Evolutionary conservation across 2,329 filamentous ascomycete species (phyloP).

Genomic region (Penicillium fuscoglaucum): DNA sequence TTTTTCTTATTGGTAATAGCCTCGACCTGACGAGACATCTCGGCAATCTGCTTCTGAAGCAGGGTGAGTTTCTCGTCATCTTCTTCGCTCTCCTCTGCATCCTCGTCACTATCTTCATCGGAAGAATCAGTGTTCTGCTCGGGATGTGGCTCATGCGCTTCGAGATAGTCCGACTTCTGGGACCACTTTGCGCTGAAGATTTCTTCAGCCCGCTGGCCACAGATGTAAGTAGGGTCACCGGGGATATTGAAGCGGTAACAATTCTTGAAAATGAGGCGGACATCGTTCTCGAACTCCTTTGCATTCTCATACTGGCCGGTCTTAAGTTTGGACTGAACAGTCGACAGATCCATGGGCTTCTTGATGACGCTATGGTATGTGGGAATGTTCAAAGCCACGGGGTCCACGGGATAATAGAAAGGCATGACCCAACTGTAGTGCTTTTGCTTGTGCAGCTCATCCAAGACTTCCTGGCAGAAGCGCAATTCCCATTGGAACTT

Average conservation of each 20-base stretch:
- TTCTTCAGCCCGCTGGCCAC: conserved; percentile 71
- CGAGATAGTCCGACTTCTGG: conserved; percentile 78
- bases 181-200: conserved; percentile 75
- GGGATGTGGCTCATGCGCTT: conserved; percentile 67
- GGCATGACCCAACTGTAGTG: conserved; percentile 67
- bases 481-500: conserved; percentile 84
- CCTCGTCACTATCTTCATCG: conserved; percentile 71
- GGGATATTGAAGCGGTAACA: conserved; percentile 89
- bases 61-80: conserved; percentile 63
- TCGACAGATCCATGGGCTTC: conserved; percentile 91
- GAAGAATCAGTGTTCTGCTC: conserved; percentile 64
- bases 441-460: conserved; percentile 74
- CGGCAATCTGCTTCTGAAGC: conserved; percentile 71
- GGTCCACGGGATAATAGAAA: conserved; percentile 84
- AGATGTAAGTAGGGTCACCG: conserved; percentile 69
- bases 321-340: conserved; percentile 75
- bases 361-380: conserved; percentile 93
- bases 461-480: conserved; percentile 81
- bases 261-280: conserved; percentile 81
- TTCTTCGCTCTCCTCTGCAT: conserved; percentile 66
- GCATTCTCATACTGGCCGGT: conserved; percentile 75
- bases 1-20: conserved; percentile 61
- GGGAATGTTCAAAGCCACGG: conserved; percentile 89
- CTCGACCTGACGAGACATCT: conserved; percentile 67
- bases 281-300: conserved; percentile 82